Conservation (phyloP, 1,284 basidiomycete species). For the Cryptococcus neoformans region DNA sequence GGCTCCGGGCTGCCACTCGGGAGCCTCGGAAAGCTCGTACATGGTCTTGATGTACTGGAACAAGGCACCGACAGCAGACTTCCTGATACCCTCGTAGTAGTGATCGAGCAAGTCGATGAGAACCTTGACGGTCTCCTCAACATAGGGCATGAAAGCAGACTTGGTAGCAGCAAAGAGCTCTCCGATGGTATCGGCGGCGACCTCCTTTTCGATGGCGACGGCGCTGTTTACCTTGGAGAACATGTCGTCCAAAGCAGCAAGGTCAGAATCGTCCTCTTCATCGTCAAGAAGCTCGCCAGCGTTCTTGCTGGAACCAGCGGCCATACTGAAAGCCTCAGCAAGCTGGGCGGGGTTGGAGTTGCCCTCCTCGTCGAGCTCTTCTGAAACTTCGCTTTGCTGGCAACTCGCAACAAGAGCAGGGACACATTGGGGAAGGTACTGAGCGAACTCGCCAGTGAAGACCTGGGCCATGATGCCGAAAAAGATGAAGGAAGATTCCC, state of each 20-base stretch:
- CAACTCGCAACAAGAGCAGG: constrained; percentile 82
- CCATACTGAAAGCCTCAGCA: constrained; percentile 61
- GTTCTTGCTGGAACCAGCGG: constrained; percentile 56
- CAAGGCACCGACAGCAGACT: constrained; percentile 85
- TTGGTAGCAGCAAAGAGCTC: constrained; percentile 83
- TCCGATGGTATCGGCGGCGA: constrained; percentile 94
- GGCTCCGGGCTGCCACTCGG: constrained; percentile 77
- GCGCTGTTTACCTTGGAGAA: constrained; percentile 79
- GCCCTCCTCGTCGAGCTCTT: constrained; percentile 59
- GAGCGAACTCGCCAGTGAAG: constrained; percentile 90
- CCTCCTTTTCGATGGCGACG: constrained; percentile 98
- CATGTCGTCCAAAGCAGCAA: constrained; percentile 71
- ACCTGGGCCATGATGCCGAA: constrained; percentile 97
- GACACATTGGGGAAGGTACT: constrained; percentile 81
- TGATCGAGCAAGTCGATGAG: constrained; percentile 80
- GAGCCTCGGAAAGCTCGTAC: constrained; percentile 80
- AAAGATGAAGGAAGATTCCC: constrained; percentile 98
- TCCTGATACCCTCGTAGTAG: constrained; percentile 98
- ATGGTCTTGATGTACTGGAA: constrained; percentile 89
- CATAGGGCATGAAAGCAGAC: constrained; percentile 81
- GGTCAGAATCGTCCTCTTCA: constrained; percentile 72
- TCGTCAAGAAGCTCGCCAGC: constrained; percentile 61
- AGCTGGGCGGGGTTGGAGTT: constrained; percentile 33
- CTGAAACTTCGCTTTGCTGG: constrained; percentile 61
- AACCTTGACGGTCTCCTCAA: constrained; percentile 67